Base-by-base conservation (phyloP, 495 filamentous ascomycete species). In the Trichoderma asperelloides region DNA sequence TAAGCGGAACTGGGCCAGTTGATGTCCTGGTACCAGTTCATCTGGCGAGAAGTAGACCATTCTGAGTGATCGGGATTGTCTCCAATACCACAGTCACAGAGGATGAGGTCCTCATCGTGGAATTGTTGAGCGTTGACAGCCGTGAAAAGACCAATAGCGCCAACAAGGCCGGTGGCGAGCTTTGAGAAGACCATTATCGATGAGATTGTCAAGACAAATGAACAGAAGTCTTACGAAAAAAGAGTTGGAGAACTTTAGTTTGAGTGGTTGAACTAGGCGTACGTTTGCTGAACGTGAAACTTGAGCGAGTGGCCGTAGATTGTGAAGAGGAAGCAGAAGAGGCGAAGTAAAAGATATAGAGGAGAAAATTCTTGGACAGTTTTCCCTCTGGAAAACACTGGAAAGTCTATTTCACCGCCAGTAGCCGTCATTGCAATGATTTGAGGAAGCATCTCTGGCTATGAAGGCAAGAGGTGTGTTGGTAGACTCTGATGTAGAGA, bases 1-100 rank as follows among this genome's bases (percentile, higher is more conserved):
- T 60, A 60, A 25, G 55, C 55, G 25, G 55, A 60, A 15, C 27
- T 60, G 25, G 55, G 55, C 55, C 55, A 60, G 7, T 12, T 16
- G 55, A 60, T 60, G 16, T 60, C 25, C 55, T 60, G 55, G 55
- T 60, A 60, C 55, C 55, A 60, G 25, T 60, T 60, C 55, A 60
- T 60, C 27, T 60, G 55, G 27, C 55, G 55, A 30, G 55, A 60
- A 12, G 55, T 60, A 25, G 55, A 60, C 55, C 55, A 60, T 16
- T 60, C 55, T 28, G 55, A 21, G 0, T 60, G 55, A 30, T 60
- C 55, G 16, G 55, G 25, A 21, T 60, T 60, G 55, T 60, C 55
- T 28, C 55, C 55, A 30, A 60, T 60, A 4, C 55, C 55, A 30
- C 55, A 60, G 28, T 60, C 55, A 25, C 55, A 60, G 27, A 60